Evolutionary conservation across 169 alveolate genomes (phyloP).

Genomic region (Babesia gibsoni): DNA sequence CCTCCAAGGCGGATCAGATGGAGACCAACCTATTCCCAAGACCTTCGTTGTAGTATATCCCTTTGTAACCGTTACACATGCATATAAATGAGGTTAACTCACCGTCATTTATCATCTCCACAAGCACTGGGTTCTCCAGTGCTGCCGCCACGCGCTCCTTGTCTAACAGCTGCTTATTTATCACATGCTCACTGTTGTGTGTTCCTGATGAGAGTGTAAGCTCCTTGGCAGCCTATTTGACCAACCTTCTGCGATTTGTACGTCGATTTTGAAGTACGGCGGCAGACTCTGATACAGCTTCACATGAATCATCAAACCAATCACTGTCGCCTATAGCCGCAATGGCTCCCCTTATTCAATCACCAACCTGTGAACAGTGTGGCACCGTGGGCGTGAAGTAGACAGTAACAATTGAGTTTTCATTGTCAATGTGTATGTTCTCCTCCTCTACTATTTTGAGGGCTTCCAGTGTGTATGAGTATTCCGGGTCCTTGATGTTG

Average conservation of each 20-base stretch:
- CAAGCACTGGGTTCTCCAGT: slow-evolving; percentile 83
- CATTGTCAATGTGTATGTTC: slow-evolving; percentile 80
- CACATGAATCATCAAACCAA: slow-evolving; percentile 93
- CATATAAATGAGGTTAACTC: background rate
- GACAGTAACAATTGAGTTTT: slow-evolving; percentile 77
- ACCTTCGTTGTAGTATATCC: slow-evolving; percentile 9
- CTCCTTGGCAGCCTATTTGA: background rate
- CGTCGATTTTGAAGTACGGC: slow-evolving; percentile 76
- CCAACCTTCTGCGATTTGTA: slow-evolving; percentile 60
- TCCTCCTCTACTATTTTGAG: slow-evolving; percentile 89
- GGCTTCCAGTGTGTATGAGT: slow-evolving; percentile 95
- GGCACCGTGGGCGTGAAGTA: slow-evolving; percentile 97
- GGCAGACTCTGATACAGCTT: slow-evolving; percentile 90
- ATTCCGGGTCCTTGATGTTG: slow-evolving; percentile 96
- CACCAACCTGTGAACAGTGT: slow-evolving; percentile 85
- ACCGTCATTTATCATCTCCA: slow-evolving; percentile 77
- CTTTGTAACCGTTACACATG: background rate
- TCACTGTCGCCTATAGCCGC: slow-evolving; percentile 87
- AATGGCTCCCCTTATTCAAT: background rate
- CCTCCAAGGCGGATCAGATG: too few species aligned
- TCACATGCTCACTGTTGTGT: slow-evolving; percentile 85
- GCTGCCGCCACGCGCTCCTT: slow-evolving; percentile 98
- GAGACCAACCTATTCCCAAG: background rate
- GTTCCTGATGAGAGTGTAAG: slow-evolving; percentile 77
- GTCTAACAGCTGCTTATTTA: slow-evolving; percentile 93